These are phyloP conservation scores for Microcyclosporella mali DNA, from an alignment of 2,329 filamentous ascomycete species.

Conservation along the genomic window DNA sequence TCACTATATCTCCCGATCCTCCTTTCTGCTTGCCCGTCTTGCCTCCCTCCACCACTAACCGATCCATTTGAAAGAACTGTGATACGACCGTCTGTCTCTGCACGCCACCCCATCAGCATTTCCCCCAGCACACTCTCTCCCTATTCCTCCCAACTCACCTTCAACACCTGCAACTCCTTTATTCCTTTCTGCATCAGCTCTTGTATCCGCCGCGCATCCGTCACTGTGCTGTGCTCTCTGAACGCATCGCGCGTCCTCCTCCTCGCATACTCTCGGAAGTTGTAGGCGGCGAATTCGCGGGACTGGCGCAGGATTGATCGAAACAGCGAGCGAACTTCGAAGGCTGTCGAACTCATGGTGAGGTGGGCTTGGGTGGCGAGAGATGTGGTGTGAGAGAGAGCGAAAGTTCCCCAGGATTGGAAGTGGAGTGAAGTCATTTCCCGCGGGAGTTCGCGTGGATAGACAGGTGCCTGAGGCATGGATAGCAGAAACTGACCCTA, in stretches of 20 bases:
- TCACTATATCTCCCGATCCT: constrained; percentile 58
- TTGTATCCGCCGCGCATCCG: constrained; percentile 71
- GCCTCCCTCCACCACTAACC: constrained; percentile 84
- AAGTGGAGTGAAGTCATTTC: too few species aligned
- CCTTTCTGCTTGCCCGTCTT: constrained; percentile 70
- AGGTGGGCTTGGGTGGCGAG: too few species aligned
- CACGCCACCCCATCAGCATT: constrained; percentile 4
- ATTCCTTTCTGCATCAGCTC: constrained; percentile 84
- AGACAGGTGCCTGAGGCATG: too few species aligned
- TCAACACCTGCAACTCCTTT: constrained; percentile 80
- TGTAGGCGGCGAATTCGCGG: constrained; percentile 84
- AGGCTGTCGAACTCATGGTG: constrained; percentile 5
- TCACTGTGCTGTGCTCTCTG: constrained; percentile 66
- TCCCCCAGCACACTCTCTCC: not conserved
- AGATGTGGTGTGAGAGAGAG: too few species aligned
- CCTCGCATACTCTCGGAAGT: constrained; percentile 94
- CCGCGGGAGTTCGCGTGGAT: too few species aligned
- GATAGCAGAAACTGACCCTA: too few species aligned
- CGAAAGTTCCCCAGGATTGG: too few species aligned
- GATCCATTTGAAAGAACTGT: constrained; percentile 88
- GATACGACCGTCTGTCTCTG: constrained; percentile 93
- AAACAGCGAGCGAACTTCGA: constrained; percentile 48
- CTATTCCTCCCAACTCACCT: constrained; percentile 54
- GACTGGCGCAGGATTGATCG: constrained; percentile 84
- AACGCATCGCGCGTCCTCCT: constrained; percentile 88